Base-by-base conservation (phyloP, 1,139 yeast species). In the Blastobotrys ciferrii region DNA sequence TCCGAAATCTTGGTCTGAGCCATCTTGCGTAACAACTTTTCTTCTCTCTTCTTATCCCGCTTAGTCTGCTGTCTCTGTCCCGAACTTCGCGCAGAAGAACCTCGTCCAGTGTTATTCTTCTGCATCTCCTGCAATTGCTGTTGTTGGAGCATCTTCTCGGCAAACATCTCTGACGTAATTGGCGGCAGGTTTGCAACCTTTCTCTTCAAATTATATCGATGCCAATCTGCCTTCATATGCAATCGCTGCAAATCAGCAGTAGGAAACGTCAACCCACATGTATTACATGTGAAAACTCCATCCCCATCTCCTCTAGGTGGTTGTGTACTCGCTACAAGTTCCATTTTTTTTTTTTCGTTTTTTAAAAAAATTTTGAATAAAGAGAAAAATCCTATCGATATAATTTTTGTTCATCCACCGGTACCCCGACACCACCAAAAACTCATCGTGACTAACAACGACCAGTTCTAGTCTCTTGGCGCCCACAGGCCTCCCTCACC, bases 171-270 rank as follows among this genome's bases (percentile, higher is more conserved):
- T 1, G 96, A 84, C 17, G 83, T 72, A 43, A 92, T 84, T 2
- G 96, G 83, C 1, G 91, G 84, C 55, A 92, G 71, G 43, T 80
- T 79, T 2, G 96, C 96, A 35, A 92, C 96, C 61, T 96, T 76
- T 67, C 98, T 78, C 68, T 92, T 92, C 64, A 92, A 76, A 63
- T 92, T 91, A 66, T 87, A 92, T 56, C 95, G 76, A 63, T 89
- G 97, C 97, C 97, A 91, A 54, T 91, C 97, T 1, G 96, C 83
- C 65, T 87, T 88, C 98, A 92, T 92, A 63, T 92, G 98, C 49
- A 77, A 74, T 59, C 98, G 76, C 70, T 92, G 98, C 54, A 81
- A 76, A 50, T 84, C 89, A 4, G 95, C 84, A 14, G 83, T 74
- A 14, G 83, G 80, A 62, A 92, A 92, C 52, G 80, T 80, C 53